Evolutionary conservation across 2,329 filamentous ascomycete genomes (phyloP).

Genomic region (Chaetomiaceae sp.): DNA sequence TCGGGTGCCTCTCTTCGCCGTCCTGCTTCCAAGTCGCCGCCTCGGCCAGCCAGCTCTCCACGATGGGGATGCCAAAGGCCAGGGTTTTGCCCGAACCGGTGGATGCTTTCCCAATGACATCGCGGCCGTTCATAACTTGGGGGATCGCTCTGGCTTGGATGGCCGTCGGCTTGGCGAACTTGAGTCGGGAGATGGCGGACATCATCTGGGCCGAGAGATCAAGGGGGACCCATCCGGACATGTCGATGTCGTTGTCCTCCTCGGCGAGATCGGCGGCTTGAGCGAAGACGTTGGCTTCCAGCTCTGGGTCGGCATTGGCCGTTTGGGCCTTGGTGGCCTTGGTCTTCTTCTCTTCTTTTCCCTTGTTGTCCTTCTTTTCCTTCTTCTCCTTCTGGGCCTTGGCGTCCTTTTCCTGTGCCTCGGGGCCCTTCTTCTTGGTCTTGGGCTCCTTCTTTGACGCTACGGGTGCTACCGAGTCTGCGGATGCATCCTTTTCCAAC

Average conservation of each 20-base stretch:
- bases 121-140: constrained; percentile 73
- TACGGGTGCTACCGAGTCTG: not conserved
- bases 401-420: constrained; percentile 27
- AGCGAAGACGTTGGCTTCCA: constrained; percentile 49
- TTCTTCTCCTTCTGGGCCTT: constrained; percentile 28
- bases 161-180: constrained; percentile 72
- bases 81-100: constrained; percentile 97
- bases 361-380: constrained; percentile 27
- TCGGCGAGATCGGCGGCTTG: constrained; percentile 51
- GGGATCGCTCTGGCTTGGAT: constrained; percentile 82
- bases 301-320: constrained; percentile 34
- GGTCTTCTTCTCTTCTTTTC: constrained; percentile 27
- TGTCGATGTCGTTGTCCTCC: constrained; percentile 57
- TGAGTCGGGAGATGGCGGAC: constrained; percentile 70
- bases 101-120: constrained; percentile 92
- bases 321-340: constrained; percentile 32
- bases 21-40: constrained; percentile 32
- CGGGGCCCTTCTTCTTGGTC: constrained; percentile 27
- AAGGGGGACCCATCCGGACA: constrained; percentile 74
- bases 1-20: constrained; percentile 45
- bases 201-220: constrained; percentile 68
- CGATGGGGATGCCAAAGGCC: constrained; percentile 88
- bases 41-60: constrained; percentile 68
- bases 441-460: constrained; percentile 24
- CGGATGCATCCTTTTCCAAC: not conserved